Evolutionary conservation across 2,329 filamentous ascomycete species (phyloP).

Genomic region (Graphiopsis chlorocephala): DNA sequence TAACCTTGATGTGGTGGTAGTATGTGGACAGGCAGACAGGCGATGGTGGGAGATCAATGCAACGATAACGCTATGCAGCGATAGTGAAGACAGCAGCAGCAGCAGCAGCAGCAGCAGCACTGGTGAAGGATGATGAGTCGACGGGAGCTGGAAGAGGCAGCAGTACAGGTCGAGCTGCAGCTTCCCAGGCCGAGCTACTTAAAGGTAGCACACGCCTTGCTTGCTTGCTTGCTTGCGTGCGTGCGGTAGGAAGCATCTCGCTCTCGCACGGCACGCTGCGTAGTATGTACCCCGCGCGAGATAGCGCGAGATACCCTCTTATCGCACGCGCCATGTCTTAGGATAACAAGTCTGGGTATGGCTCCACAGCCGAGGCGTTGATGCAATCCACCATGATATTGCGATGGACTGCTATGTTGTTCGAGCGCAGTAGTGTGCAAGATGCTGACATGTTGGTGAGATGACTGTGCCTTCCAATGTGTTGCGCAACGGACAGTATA

Average conservation of each 20-base stretch:
- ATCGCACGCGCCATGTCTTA: not conserved
- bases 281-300: constrained; percentile 1
- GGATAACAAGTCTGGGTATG: not conserved
- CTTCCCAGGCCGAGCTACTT: not conserved
- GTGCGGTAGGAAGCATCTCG: not conserved
- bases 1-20: not conserved
- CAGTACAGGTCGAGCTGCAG: not conserved
- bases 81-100: not conserved
- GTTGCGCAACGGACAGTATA: not conserved
- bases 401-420: not conserved
- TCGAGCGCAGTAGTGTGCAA: not conserved
- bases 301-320: not conserved
- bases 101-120: not conserved
- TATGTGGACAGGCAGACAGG: not conserved
- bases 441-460: not conserved
- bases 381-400: not conserved
- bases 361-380: not conserved
- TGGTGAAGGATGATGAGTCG: not conserved
- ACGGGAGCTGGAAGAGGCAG: not conserved
- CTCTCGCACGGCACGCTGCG: no score
- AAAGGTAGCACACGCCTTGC: not conserved
- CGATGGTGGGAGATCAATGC: not conserved
- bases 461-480: not conserved
- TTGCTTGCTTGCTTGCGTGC: not conserved
- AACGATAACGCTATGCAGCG: constrained; percentile 2